These are phyloP conservation scores for Phytopythium cucurbitacearum DNA, from an alignment of 352 stramenopile species.

Conservation along the genomic window DNA sequence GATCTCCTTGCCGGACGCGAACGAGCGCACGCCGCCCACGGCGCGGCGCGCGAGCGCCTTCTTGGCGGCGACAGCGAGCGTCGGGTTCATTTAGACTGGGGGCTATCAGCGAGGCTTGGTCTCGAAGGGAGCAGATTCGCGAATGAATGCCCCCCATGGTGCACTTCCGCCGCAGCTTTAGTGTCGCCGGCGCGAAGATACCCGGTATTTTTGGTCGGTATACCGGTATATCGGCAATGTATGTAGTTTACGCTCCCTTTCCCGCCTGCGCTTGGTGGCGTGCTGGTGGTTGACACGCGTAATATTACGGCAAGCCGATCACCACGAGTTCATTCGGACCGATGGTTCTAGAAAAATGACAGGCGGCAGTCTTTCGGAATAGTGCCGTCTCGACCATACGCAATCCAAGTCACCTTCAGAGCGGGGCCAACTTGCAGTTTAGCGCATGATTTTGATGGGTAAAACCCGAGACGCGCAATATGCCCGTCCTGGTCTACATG, in stretches of 20 bases:
- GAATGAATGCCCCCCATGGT: constrained; percentile 1
- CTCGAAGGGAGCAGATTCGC: constrained; percentile 6
- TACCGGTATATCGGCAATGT: neutral
- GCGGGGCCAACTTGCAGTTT: neutral
- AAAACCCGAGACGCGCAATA: no score
- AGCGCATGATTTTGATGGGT: constrained; percentile 2
- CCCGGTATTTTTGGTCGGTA: neutral
- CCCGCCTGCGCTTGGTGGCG: neutral
- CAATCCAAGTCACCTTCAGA: neutral
- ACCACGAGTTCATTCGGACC: constrained; percentile 1
- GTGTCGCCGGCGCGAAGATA: neutral
- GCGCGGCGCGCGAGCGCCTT: constrained; percentile 39
- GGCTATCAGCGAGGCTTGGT: neutral
- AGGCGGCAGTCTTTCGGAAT: neutral
- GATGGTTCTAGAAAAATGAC: constrained; percentile 8
- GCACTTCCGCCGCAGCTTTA: neutral
- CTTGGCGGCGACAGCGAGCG: constrained; percentile 59
- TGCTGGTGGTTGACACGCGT: constrained; percentile 5
- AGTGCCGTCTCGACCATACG: neutral
- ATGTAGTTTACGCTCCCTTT: neutral
- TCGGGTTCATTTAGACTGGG: constrained; percentile 57
- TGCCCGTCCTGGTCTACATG: no score
- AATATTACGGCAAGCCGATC: neutral
- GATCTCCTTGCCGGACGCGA: constrained; percentile 96
- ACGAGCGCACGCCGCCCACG: constrained; percentile 55